Percentiles rank a stretch among this genome's conserved stretches.
Conservation (phyloP, 768 basidiomycete species). For the Psilocybe subaeruginosa region DNA sequence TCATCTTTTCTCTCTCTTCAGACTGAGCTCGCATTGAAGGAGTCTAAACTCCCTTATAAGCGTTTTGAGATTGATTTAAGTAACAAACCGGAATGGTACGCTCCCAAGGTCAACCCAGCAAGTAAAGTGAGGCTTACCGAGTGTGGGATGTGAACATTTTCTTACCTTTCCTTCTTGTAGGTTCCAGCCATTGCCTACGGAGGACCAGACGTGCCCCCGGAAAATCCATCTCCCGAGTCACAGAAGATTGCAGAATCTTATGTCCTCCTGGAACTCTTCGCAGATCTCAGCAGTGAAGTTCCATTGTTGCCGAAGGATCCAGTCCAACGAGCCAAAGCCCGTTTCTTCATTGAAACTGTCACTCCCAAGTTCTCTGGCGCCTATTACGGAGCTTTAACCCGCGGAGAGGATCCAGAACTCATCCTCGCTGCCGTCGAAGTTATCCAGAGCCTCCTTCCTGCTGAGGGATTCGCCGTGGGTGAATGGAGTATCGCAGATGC, state of each 20-base stretch:
- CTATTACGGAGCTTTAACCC: conserved; percentile 36
- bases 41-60: conserved; percentile 51
- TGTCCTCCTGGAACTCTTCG: conserved; percentile 67
- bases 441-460: conserved; percentile 53
- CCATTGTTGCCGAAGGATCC: conserved; percentile 60
- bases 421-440: conserved; percentile 46
- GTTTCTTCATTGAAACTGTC: conserved; percentile 65
- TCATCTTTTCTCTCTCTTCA: conserved; percentile 22
- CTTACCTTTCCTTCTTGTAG: conserved; percentile 25
- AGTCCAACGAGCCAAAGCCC: conserved; percentile 56
- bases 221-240: conserved; percentile 61
- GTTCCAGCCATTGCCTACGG: conserved; percentile 66
- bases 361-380: conserved; percentile 46
- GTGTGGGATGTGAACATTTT: too few species aligned
- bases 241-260: conserved; percentile 67
- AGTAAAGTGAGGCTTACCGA: conserved; percentile 50
- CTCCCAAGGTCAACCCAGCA: conserved; percentile 63
- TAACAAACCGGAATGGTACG: conserved; percentile 76
- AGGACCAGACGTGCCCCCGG: conserved; percentile 56
- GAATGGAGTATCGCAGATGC: conserved; percentile 68
- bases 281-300: conserved; percentile 53
- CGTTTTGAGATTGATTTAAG: conserved; percentile 59
- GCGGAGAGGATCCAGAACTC: conserved; percentile 43
- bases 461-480: conserved; percentile 47
- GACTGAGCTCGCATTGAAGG: conserved; percentile 65